phyloP scores from a whole-genome alignment of 139 green algal species.

The Gonium pectorale region DNA sequence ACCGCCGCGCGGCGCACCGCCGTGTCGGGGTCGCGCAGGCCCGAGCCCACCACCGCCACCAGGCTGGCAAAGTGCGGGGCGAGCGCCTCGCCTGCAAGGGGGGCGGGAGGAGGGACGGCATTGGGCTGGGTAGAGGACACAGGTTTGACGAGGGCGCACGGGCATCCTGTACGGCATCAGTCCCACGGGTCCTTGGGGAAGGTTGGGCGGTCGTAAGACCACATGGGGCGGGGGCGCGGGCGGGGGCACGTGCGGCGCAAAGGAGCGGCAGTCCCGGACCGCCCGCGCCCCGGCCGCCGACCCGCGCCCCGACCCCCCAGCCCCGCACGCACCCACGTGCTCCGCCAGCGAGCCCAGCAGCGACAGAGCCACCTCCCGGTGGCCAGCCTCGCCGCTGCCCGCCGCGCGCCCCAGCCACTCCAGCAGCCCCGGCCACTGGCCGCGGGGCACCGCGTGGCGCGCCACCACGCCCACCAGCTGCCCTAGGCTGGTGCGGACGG shows the following conservation, averaged over 20 bases:
- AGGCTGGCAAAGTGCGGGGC: conserved; percentile 61
- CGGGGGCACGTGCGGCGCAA: no score
- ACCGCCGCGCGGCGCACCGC: conserved; percentile 72
- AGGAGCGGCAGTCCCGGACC: no score
- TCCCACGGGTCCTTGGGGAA: no score
- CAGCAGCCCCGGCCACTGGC: conserved; percentile 72
- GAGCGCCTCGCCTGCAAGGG: conserved; percentile 49
- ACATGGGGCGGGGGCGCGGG: no score
- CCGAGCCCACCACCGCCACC: conserved; percentile 53
- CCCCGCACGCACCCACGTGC: conserved; percentile 58
- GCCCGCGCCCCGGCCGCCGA: no score
- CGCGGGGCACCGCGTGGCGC: conserved; percentile 64
- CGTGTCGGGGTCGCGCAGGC: conserved; percentile 56
- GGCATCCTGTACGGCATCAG: no score
- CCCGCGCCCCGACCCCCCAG: no score
- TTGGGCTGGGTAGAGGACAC: neutral
- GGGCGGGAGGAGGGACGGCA: no score
- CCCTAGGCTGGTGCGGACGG: conserved; percentile 63
- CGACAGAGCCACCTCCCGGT: conserved; percentile 72
- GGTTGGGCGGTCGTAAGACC: no score
- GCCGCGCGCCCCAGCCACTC: conserved; percentile 68
- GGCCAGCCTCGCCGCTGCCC: conserved; percentile 49
- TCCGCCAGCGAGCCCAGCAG: conserved; percentile 77
- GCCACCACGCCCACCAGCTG: conserved; percentile 68
- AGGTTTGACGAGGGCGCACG: neutral